These are phyloP conservation scores for Colletotrichum spinosum DNA, from an alignment of 2,329 filamentous ascomycete genomes.

Conservation along the genomic window DNA sequence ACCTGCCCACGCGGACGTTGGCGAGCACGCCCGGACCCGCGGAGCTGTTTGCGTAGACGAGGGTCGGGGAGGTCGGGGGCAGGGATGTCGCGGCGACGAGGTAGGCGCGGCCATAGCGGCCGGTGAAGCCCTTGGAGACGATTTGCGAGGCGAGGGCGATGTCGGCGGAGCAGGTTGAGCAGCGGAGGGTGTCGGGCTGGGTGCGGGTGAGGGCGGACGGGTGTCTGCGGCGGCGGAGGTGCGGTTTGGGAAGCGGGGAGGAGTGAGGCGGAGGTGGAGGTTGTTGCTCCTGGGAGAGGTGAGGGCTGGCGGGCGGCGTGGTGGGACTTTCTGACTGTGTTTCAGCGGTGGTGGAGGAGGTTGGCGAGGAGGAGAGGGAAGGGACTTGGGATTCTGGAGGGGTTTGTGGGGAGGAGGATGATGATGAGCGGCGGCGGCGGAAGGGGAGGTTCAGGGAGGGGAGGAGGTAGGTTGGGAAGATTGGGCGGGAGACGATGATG, in stretches of 20 bases:
- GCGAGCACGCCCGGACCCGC: conserved; percentile 50
- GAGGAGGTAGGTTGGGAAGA: conserved; percentile 64
- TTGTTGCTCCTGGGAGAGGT: not conserved
- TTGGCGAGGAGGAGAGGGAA: conserved; percentile 50
- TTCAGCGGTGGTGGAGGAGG: conserved; percentile 48
- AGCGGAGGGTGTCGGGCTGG: conserved; percentile 68
- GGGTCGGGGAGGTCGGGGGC: conserved; percentile 34
- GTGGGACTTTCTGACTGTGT: conserved; percentile 39
- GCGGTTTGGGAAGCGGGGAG: conserved; percentile 2
- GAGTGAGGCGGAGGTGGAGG: not conserved
- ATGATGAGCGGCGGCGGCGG: conserved; percentile 53
- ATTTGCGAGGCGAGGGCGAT: conserved; percentile 72
- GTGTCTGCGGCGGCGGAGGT: conserved; percentile 26
- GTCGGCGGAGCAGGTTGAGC: conserved; percentile 68
- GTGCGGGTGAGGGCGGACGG: conserved; percentile 52
- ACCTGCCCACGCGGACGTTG: conserved; percentile 67
- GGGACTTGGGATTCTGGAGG: conserved; percentile 39
- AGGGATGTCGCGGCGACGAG: conserved; percentile 61
- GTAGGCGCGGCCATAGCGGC: conserved; percentile 73
- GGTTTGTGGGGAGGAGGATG: conserved; percentile 35
- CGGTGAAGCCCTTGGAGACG: conserved; percentile 74
- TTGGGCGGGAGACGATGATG: conserved; percentile 55
- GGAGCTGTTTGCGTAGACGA: conserved; percentile 37
- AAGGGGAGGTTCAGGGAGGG: conserved; percentile 63
- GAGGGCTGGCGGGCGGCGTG: conserved; percentile 39